Evolutionary conservation across 2,329 filamentous ascomycete species (phyloP), one percentile per base, ranked within the genome.

Genomic region (Lasiodiplodia citricola): DNA sequence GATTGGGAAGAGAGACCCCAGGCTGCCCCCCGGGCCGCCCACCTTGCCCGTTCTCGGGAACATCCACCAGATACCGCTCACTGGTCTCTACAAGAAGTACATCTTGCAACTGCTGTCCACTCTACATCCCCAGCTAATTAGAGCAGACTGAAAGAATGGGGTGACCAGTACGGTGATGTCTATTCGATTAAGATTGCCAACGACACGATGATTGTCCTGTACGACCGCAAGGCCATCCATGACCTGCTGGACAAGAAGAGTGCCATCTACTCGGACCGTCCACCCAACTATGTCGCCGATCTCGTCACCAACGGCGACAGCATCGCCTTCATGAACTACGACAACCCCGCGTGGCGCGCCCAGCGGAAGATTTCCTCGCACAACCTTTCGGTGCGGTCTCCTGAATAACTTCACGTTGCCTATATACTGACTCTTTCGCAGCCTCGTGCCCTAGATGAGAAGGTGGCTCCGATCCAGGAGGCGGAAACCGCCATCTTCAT

Each of bases 171-270:
- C 68, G 83, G 83, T 16, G 76, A 76, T 0, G 74, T 85, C 14
- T 84, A 76, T 69, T 77, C 76, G 0, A 74, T 83, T 58, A 85
- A 84, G 70, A 72, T 84, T 11, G 82, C 82, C 4, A 74, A 76
- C 0, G 77, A 74, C 10, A 84, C 78, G 0, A 75, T 77, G 14
- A 77, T 82, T 1, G 80, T 85, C 5, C 70, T 85, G 28, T 83
- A 77, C 3, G 76, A 80, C 52, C 78, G 79, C 4, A 71, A 74
- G 1, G 71, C 82, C 2, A 74, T 84, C 37, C 81, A 83, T 67
- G 77, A 83, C 63, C 77, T 84, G 2, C 66, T 86, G n/a, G 84
- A 85, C 72, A 83, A 83, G 73, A 82, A 79, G 51, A 81, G 78
- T 35, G 75, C 75, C 25, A 79, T 81, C 10, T 85, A 83, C 71